phyloP scores from a whole-genome alignment of 352 stramenopile genomes.

The Albugo candida region DNA sequence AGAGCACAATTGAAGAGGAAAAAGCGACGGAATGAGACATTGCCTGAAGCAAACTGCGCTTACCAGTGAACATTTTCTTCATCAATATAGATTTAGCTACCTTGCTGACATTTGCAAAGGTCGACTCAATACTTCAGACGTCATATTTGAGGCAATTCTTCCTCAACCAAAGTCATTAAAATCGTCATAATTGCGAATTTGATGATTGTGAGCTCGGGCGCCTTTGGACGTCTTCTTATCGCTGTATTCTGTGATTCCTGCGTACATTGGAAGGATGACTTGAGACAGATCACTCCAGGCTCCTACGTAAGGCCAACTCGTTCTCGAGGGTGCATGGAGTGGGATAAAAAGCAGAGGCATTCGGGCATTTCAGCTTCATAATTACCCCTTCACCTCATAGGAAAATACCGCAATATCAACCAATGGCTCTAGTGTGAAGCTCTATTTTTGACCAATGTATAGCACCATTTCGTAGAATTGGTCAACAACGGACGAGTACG shows the following conservation, averaged over 20 bases:
- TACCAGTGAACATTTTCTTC: slow-evolving; percentile 12
- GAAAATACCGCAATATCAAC: slow-evolving; percentile 9
- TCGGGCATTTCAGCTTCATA: slow-evolving; percentile 9
- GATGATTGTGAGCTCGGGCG: slow-evolving; percentile 4
- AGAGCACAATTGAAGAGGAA: slow-evolving; percentile 12
- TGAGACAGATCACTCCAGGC: slow-evolving; percentile 2
- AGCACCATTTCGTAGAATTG: slow-evolving; percentile 11
- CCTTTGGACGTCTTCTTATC: slow-evolving; percentile 13
- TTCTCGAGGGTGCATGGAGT: slow-evolving; percentile 4
- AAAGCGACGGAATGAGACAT: slow-evolving; percentile 10
- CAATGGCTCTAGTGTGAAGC: slow-evolving; percentile 6
- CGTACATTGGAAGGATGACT: slow-evolving; percentile 11
- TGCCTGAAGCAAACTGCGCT: slow-evolving; percentile 7
- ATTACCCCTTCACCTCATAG: slow-evolving; percentile 10
- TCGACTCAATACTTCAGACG: slow-evolving; percentile 2
- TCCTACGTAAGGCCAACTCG: not conserved
- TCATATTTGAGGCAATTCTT: slow-evolving; percentile 15
- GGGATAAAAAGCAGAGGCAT: slow-evolving; percentile 9
- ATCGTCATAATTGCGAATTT: slow-evolving; percentile 14
- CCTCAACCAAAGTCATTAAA: slow-evolving; percentile 14
- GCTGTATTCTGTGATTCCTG: slow-evolving; percentile 8
- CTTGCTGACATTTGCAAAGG: slow-evolving; percentile 9
- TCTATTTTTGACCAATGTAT: slow-evolving; percentile 6
- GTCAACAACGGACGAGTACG: slow-evolving; percentile 4
- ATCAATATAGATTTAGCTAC: slow-evolving; percentile 4